These are phyloP conservation scores for Trichophyton schoenleinii DNA, from an alignment of 2,329 filamentous ascomycete species.

Conservation along the genomic window DNA sequence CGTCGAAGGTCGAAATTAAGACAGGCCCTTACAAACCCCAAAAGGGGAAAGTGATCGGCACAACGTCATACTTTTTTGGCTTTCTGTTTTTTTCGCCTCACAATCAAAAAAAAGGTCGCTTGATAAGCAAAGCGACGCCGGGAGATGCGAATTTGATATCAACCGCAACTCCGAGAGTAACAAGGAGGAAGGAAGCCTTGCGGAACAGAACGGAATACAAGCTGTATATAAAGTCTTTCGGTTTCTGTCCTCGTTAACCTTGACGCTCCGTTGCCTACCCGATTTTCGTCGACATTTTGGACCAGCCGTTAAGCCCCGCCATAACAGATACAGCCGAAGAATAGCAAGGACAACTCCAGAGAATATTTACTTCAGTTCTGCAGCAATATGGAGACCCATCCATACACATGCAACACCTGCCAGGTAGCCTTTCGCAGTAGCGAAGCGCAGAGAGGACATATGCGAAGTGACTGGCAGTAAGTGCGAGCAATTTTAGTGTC, in stretches of 20 bases:
- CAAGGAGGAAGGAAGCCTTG: background rate
- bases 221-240: background rate
- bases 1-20: background rate
- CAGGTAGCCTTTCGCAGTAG: slow-evolving; percentile 92
- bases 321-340: background rate
- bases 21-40: background rate
- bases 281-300: background rate
- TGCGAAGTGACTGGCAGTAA: slow-evolving; percentile 98
- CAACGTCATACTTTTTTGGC: background rate
- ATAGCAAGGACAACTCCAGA: background rate
- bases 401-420: slow-evolving; percentile 97
- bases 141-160: background rate
- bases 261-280: background rate
- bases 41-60: background rate
- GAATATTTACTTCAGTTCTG: background rate
- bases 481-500: slow-evolving; percentile 29
- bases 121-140: background rate
- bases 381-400: slow-evolving; percentile 46
- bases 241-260: background rate
- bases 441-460: slow-evolving; percentile 85
- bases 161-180: background rate
- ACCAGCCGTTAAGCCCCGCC: background rate
- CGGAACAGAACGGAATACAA: background rate
- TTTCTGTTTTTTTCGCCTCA: slow-evolving; percentile 1
- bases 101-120: background rate